Conservation (phyloP, 202 grass and related monocot species). For the Carex sylvatica region DNA sequence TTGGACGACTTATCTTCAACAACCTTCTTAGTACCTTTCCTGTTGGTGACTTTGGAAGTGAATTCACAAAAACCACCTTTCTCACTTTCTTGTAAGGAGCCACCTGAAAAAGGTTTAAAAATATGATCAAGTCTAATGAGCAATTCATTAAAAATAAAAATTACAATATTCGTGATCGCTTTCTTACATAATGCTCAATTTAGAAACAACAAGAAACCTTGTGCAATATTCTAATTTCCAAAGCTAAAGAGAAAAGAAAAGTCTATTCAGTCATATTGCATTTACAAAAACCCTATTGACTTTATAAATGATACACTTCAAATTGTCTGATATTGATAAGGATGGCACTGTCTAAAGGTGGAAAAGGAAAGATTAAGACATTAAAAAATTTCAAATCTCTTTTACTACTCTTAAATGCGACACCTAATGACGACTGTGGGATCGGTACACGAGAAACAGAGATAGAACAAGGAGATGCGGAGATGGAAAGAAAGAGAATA, state of each 20-base stretch:
- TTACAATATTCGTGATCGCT: not conserved
- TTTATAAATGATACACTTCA: conserved; percentile 4
- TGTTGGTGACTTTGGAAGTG: conserved; percentile 70
- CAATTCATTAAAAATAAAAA: not conserved
- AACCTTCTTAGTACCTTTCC: conserved; percentile 79
- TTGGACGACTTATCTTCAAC: conserved; percentile 42
- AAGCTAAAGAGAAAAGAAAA: not conserved
- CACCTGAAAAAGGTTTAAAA: conserved; percentile 44
- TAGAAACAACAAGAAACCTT: not conserved
- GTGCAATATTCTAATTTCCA: not conserved
- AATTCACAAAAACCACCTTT: conserved; percentile 81
- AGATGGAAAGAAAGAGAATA: too few relatives aligned
- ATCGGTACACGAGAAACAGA: too few relatives aligned
- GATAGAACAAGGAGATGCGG: too few relatives aligned
- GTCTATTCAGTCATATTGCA: not conserved
- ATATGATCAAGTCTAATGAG: not conserved
- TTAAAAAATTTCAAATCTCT: not conserved
- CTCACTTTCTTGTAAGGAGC: conserved; percentile 85
- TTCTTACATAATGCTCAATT: not conserved
- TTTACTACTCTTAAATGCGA: not conserved
- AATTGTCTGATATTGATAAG: not conserved
- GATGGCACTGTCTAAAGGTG: not conserved
- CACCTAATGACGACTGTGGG: not conserved
- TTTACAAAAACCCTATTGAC: not conserved
- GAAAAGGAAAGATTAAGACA: not conserved